Percentiles rank a stretch among this genome's conserved stretches.
These are phyloP conservation scores for Backusella mclennaniae DNA, from an alignment of 192 early-diverging fungal species.

Conservation along the genomic window DNA sequence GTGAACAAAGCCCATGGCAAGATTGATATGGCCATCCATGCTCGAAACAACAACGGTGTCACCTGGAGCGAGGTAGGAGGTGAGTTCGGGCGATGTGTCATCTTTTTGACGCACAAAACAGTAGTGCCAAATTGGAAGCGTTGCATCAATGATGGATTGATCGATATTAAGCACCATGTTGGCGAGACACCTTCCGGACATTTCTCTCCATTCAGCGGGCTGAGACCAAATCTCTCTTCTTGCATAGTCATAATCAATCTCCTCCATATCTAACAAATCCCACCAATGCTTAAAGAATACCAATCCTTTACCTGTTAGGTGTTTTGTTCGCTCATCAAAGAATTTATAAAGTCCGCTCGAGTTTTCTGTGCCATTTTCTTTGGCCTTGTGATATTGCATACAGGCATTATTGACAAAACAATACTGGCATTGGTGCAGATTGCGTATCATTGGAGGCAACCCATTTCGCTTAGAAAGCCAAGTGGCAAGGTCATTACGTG, in stretches of 20 bases:
- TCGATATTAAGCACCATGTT: neutral
- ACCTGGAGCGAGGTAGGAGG: conserved; percentile 57
- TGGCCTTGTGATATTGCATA: conserved; percentile 64
- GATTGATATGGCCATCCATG: conserved; percentile 65
- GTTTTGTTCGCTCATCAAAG: conserved; percentile 63
- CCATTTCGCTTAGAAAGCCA: conserved; percentile 38
- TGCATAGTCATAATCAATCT: conserved; percentile 59
- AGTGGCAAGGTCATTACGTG: conserved; percentile 72
- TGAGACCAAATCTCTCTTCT: conserved; percentile 69
- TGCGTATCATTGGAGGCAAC: conserved; percentile 73
- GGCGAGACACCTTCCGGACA: conserved; percentile 17
- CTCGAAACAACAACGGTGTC: conserved; percentile 85
- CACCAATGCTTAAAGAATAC: conserved; percentile 83
- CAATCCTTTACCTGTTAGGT: conserved; percentile 56
- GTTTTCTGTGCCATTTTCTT: conserved; percentile 64
- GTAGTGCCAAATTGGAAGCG: neutral
- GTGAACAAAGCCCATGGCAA: conserved; percentile 75
- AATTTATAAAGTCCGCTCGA: conserved; percentile 55
- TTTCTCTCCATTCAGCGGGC: conserved; percentile 43
- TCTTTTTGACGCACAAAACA: neutral
- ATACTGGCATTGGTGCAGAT: conserved; percentile 57
- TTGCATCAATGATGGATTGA: neutral
- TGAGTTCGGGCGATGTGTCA: conserved; percentile 30
- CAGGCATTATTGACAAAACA: conserved; percentile 71
- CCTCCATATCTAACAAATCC: conserved; percentile 70